Evolutionary conservation across 495 filamentous ascomycete species (phyloP), one percentile per base, ranked within the genome.

Genomic region (Penicillium ochrochloron): DNA sequence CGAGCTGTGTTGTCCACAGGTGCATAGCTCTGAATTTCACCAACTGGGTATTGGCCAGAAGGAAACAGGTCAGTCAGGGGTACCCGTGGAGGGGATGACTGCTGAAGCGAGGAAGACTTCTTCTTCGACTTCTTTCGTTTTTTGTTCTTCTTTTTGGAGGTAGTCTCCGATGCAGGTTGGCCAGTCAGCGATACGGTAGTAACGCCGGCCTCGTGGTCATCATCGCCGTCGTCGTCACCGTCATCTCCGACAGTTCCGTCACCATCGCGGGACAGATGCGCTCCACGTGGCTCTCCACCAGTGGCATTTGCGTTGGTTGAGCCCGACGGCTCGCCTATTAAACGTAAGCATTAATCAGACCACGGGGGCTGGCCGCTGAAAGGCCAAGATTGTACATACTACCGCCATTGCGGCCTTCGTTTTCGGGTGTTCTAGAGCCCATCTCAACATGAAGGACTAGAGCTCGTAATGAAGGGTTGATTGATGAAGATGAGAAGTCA

Each of bases 171-270:
- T 33, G 55, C 9, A 42, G 61, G 29, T 23, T 65, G 59, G 37
- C 42, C 44, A 10, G 48, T 71, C 62, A 75, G 61, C 69, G 71
- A 59, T 44, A 58, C 14, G 69, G 65, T 46, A 67, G 55, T 60
- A 66, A 59, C 34, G 37, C 63, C 10, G 64, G 64, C 23, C 52
- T 66, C 68, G 44, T 64, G 70, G 46, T 68, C 70, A 39, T 86
- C 83, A 51, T 82, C 84, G 42, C 85, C 88, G 59, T 87, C 86
- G 39, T 86, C 87, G 58, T 85, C 82, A 41, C 82, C 84, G 57
- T 77, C 76, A 54, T 79, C 76, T 52, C 72, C 77, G 55, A 75
- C 42, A 34, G 59, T 61, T 10, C 73, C 70, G 68, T 82, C 82
- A n/a, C 81, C 76, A 48, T 79, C 79, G 35, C 72, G 73, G 51